Evolutionary conservation across 495 filamentous ascomycete genomes (phyloP).

Genomic region (Penicillium soppii): DNA sequence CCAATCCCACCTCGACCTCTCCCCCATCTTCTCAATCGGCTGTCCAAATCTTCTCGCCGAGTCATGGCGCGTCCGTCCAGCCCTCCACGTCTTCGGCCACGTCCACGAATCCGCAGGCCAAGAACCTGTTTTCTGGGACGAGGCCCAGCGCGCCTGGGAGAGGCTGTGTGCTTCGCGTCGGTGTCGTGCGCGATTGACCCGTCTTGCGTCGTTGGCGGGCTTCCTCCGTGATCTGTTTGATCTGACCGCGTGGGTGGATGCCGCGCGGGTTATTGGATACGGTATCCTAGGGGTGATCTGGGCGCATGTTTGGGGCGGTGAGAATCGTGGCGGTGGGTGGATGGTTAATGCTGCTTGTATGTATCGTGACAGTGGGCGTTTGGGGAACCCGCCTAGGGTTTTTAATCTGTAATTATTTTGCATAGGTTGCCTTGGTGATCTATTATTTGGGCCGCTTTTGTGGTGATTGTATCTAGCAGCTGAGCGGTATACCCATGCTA

Average conservation of each 20-base stretch:
- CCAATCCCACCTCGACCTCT: constrained; percentile 72
- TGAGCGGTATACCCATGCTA: background rate
- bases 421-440: constrained; percentile 9
- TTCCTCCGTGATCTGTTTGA: constrained; percentile 54
- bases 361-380: constrained; percentile 61
- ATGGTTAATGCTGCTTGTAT: constrained; percentile 80
- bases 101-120: constrained; percentile 66
- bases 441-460: too few relatives aligned
- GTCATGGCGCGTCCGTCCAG: constrained; percentile 74
- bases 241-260: constrained; percentile 59
- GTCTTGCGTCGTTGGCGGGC: constrained; percentile 35
- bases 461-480: too few relatives aligned
- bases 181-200: constrained; percentile 22
- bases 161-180: constrained; percentile 46
- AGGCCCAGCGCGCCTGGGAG: constrained; percentile 71
- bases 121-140: constrained; percentile 75
- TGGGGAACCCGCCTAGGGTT: constrained; percentile 65
- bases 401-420: constrained; percentile 37
- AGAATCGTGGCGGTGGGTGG: constrained; percentile 50
- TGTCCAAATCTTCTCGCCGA: constrained; percentile 74
- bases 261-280: constrained; percentile 56
- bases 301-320: constrained; percentile 68
- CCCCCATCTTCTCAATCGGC: constrained; percentile 57
- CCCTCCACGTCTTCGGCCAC: constrained; percentile 87
- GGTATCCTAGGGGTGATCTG: constrained; percentile 67